Evolutionary conservation across 1,284 basidiomycete genomes (phyloP).

Genomic region (Exobasidium cylindrosporum): DNA sequence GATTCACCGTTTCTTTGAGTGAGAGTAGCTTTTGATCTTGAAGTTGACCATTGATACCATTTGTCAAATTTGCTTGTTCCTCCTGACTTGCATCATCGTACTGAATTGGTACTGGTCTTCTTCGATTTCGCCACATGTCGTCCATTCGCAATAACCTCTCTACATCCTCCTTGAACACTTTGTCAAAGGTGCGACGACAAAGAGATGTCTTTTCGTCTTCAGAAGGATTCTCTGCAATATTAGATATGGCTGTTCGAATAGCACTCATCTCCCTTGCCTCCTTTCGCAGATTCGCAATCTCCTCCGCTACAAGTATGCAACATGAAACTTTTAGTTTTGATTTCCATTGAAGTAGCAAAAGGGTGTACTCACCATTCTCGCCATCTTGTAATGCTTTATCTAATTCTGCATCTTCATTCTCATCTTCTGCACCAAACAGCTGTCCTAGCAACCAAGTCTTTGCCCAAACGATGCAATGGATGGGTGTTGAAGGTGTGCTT

Average conservation of each 20-base stretch:
- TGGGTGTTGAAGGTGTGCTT: constrained; percentile 92
- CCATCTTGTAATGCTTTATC: constrained; percentile 82
- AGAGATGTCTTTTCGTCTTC: constrained; percentile 62
- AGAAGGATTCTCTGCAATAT: constrained; percentile 45
- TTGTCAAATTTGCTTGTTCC: constrained; percentile 59
- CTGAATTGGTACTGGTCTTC: constrained; percentile 77
- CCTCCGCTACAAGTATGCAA: constrained; percentile 1
- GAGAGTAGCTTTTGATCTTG: constrained; percentile 42
- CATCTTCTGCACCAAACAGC: constrained; percentile 80
- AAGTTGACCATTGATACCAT: constrained; percentile 30
- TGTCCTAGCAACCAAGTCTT: constrained; percentile 99
- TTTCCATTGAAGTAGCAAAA: too few relatives aligned
- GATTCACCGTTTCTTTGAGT: constrained; percentile 39
- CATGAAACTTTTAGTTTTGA: too few relatives aligned
- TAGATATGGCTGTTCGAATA: constrained; percentile 61
- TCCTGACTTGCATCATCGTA: constrained; percentile 68
- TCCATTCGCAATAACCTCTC: constrained; percentile 84
- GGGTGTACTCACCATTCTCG: constrained; percentile 72
- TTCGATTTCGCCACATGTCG: constrained; percentile 95
- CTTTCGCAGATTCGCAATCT: constrained; percentile 9
- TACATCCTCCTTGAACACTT: constrained; percentile 88
- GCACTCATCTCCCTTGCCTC: constrained; percentile 74
- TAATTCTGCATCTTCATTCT: constrained; percentile 72
- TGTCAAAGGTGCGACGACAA: constrained; percentile 70
- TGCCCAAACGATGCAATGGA: constrained; percentile 99